These are phyloP conservation scores for Cordyceps cicadae DNA, from an alignment of 2,329 filamentous ascomycete species.

Conservation along the genomic window DNA sequence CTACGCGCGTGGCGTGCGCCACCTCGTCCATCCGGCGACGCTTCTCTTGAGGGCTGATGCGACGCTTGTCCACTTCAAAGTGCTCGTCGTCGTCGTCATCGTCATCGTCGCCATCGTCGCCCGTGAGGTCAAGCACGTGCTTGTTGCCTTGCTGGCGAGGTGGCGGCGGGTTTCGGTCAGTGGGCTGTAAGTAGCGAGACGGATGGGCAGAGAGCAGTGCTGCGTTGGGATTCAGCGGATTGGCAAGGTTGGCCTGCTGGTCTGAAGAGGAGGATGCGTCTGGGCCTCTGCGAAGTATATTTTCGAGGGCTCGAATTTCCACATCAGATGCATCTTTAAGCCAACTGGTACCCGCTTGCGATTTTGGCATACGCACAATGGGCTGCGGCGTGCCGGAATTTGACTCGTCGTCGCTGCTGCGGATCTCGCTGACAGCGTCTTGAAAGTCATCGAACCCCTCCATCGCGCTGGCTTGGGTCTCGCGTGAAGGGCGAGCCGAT, in stretches of 20 bases:
- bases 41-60: constrained; percentile 15
- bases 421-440: constrained; percentile 12
- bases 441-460: not conserved
- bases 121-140: not conserved
- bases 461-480: too few relatives aligned
- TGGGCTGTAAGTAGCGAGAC: not conserved
- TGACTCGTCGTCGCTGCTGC: constrained; percentile 14
- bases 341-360: not conserved
- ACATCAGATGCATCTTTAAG: not conserved
- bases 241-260: not conserved
- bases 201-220: not conserved
- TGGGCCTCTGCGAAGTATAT: not conserved
- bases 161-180: not conserved
- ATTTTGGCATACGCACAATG: not conserved
- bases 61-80: constrained; percentile 24
- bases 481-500: too few relatives aligned
- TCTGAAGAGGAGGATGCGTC: not conserved
- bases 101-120: constrained; percentile 15
- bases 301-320: not conserved
- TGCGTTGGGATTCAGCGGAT: not conserved
- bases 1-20: too few relatives aligned
- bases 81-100: constrained; percentile 19
- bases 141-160: not conserved
- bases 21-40: not conserved
- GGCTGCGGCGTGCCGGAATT: constrained; percentile 8